Conservation (phyloP, 2,329 filamentous ascomycete genomes). For the Trichoderma atroviride region DNA sequence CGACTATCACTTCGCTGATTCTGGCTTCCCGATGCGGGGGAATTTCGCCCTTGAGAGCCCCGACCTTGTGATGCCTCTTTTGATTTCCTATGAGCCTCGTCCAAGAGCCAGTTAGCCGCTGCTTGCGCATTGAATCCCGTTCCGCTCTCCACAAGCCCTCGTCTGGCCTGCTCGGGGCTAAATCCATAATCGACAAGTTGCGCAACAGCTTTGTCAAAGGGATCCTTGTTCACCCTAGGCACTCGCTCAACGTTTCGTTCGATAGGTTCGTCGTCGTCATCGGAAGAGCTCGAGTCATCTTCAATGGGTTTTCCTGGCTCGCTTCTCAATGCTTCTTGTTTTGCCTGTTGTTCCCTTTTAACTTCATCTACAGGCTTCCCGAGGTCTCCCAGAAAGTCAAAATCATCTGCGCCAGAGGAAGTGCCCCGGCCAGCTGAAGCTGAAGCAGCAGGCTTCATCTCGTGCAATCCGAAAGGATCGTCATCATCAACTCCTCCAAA, state of each 20-base stretch:
- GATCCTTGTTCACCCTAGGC: constrained; percentile 38
- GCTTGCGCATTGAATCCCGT: constrained; percentile 79
- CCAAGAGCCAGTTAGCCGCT: constrained; percentile 85
- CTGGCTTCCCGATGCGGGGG: constrained; percentile 40
- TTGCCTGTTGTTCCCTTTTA: constrained; percentile 49
- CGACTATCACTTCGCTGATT: constrained; percentile 50
- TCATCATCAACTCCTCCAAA: constrained; percentile 76
- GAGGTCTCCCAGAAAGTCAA: constrained; percentile 68
- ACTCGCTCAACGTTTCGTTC: constrained; percentile 32
- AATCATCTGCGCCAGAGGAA: constrained; percentile 52
- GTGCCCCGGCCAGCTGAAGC: constrained; percentile 32
- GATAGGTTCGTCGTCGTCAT: constrained; percentile 35
- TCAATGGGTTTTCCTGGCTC: constrained; percentile 62
- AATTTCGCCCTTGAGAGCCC: constrained; percentile 39
- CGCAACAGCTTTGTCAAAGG: constrained; percentile 76
- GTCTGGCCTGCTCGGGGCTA: constrained; percentile 76
- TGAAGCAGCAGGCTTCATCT: constrained; percentile 53
- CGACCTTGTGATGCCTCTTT: constrained; percentile 68
- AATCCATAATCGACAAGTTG: constrained; percentile 97
- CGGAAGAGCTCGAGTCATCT: constrained; percentile 51
- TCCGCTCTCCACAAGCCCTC: constrained; percentile 78
- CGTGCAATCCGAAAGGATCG: constrained; percentile 81
- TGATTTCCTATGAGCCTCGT: constrained; percentile 84
- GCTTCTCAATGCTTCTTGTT: constrained; percentile 39
- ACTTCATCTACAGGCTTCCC: constrained; percentile 67